phyloP scores from a whole-genome alignment of 805 yeast genomes.

The Blastobotrys chiropterorum region DNA sequence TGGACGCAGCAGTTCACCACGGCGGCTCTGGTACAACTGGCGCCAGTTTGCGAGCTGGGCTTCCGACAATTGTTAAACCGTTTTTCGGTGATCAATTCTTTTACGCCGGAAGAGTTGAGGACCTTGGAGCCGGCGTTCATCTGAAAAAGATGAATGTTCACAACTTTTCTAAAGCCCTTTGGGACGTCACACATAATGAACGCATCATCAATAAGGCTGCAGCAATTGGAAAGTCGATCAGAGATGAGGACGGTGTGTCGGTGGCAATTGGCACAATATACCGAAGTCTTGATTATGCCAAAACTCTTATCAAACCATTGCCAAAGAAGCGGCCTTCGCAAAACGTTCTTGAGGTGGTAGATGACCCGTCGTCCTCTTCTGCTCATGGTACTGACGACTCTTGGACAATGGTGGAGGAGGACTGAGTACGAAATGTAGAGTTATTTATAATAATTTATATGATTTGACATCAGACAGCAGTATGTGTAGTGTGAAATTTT shows the following conservation, averaged over 20 bases:
- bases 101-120: slow-evolving; percentile 82
- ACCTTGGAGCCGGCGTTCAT: slow-evolving; percentile 75
- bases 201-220: slow-evolving; percentile 64
- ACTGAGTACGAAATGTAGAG: no score
- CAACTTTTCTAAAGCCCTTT: slow-evolving; percentile 60
- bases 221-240: slow-evolving; percentile 54
- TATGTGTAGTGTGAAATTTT: background rate
- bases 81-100: slow-evolving; percentile 96
- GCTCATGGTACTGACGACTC: slow-evolving; percentile 12
- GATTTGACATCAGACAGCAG: no score
- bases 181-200: slow-evolving; percentile 58
- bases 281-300: slow-evolving; percentile 70
- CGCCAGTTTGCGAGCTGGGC: slow-evolving; percentile 76
- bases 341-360: background rate
- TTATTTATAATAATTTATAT: no score
- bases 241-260: slow-evolving; percentile 73
- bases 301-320: slow-evolving; percentile 32
- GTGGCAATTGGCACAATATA: slow-evolving; percentile 76
- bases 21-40: slow-evolving; percentile 98
- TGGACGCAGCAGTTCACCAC: slow-evolving; percentile 95
- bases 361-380: background rate
- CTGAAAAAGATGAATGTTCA: slow-evolving; percentile 61
- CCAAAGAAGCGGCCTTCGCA: slow-evolving; percentile 3
- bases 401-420: slow-evolving; percentile 18
- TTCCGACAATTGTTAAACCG: slow-evolving; percentile 88